Evolutionary conservation across 2,329 filamentous ascomycete species (phyloP).

Genomic region (Pseudocercospora fijiensis): DNA sequence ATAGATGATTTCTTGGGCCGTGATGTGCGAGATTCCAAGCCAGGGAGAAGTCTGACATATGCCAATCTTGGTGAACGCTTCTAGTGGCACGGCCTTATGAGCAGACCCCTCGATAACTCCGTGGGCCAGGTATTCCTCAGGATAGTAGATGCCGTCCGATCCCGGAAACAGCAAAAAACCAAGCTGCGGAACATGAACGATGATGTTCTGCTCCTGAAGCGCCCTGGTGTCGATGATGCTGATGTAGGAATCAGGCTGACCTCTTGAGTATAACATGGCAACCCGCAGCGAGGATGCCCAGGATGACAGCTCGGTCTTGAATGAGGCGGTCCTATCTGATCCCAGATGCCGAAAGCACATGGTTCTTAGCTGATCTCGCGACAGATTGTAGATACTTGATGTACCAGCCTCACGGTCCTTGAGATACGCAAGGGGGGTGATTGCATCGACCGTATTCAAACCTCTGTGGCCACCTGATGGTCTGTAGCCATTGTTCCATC

Average conservation of each 20-base stretch:
- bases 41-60: not conserved
- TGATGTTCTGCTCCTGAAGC: not conserved
- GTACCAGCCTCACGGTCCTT: not conserved
- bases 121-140: constrained; percentile 10
- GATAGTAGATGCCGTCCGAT: not conserved
- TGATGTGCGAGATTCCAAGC: too few relatives aligned
- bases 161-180: not conserved
- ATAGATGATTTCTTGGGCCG: not conserved
- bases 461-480: constrained; percentile 4
- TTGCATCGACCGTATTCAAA: constrained; percentile 5
- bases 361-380: not conserved
- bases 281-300: constrained; percentile 7
- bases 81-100: constrained; percentile 6
- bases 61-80: not conserved
- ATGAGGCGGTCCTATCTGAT: not conserved
- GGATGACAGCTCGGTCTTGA: constrained; percentile 10
- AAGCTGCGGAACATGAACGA: constrained; percentile 8
- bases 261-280: not conserved
- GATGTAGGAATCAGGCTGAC: not conserved
- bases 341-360: not conserved
- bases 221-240: constrained; percentile 14
- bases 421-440: constrained; percentile 7
- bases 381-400: constrained; percentile 1
- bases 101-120: constrained; percentile 8
- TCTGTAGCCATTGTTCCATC: not conserved